Conservation (phyloP, 164 flowering plant genomes). For the Umbellularia californica region DNA sequence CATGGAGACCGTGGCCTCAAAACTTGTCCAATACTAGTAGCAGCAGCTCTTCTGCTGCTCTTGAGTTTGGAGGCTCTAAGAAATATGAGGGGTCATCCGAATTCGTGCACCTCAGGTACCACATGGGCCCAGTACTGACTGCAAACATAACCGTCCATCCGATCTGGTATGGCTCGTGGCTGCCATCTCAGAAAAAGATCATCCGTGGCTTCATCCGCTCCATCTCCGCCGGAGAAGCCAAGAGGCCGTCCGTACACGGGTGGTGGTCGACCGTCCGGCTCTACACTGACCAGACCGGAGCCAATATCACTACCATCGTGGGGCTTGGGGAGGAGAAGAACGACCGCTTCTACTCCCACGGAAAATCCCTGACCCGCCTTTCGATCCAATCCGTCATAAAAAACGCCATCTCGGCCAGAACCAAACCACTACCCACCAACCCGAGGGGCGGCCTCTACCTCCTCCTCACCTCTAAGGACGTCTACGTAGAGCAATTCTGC, state of each 20-base stretch:
- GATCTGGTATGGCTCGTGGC: constrained; percentile 80
- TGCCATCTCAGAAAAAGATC: constrained; percentile 44
- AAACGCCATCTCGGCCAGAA: constrained; percentile 54
- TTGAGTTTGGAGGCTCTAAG: constrained; percentile 33
- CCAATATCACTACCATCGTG: constrained; percentile 57
- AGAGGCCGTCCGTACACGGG: constrained; percentile 57
- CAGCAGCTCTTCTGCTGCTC: neutral
- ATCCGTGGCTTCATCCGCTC: constrained; percentile 70
- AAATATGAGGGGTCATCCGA: constrained; percentile 71
- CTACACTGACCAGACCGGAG: constrained; percentile 88
- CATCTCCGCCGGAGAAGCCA: constrained; percentile 44
- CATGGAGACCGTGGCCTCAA: constrained; percentile 63
- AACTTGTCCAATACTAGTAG: constrained; percentile 7
- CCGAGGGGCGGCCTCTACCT: constrained; percentile 67
- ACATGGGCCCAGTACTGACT: constrained; percentile 84
- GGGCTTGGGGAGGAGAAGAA: constrained; percentile 63
- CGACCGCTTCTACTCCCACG: constrained; percentile 88
- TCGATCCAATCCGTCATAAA: constrained; percentile 77
- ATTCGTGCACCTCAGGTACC: constrained; percentile 60
- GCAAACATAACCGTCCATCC: constrained; percentile 61
- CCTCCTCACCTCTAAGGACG: constrained; percentile 73
- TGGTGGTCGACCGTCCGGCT: constrained; percentile 88
- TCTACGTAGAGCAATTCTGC: constrained; percentile 82
- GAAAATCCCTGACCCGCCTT: constrained; percentile 71
- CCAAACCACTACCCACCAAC: constrained; percentile 67